Conservation (phyloP, 352 stramenopile species). For the Pythium oligandrum region DNA sequence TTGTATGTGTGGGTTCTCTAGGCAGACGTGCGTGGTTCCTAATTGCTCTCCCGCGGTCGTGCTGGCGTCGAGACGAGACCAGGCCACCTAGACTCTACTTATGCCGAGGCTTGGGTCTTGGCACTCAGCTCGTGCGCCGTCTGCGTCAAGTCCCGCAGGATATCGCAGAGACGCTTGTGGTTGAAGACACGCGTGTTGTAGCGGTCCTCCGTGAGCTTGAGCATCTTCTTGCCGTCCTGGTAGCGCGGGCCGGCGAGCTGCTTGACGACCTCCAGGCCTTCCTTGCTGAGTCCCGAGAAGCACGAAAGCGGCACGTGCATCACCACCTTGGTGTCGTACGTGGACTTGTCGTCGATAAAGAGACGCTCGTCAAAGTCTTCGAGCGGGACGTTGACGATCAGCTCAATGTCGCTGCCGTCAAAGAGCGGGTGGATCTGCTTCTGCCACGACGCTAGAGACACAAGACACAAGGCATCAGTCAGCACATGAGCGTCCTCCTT, state of each 20-base stretch:
- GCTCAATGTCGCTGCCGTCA: conserved; percentile 57
- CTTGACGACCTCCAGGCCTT: conserved; percentile 48
- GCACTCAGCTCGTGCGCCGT: conserved; percentile 59
- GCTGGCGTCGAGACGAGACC: too few relatives aligned
- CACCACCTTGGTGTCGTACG: conserved; percentile 75
- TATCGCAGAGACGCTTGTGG: conserved; percentile 83
- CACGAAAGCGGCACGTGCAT: conserved; percentile 74
- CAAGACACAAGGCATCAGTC: too few relatives aligned
- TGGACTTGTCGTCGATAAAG: conserved; percentile 76
- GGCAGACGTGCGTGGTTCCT: too few relatives aligned
- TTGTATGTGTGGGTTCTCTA: too few relatives aligned
- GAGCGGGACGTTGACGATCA: conserved; percentile 71
- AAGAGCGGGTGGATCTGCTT: conserved; percentile 74
- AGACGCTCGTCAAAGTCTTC: conserved; percentile 82
- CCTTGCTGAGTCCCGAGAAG: conserved; percentile 48
- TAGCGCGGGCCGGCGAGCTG: conserved; percentile 73
- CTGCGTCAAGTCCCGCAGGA: conserved; percentile 70
- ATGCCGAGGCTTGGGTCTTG: conserved; percentile 12
- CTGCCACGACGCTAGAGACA: conserved; percentile 56
- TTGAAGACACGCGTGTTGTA: conserved; percentile 77
- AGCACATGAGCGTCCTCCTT: neutral
- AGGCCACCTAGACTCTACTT: conserved; percentile 5
- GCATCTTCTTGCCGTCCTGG: conserved; percentile 69
- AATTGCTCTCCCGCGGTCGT: too few relatives aligned
- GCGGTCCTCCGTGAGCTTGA: conserved; percentile 79